Percentiles rank a stretch among this genome's conserved stretches.
Conservation (phyloP, 306 rosid species). For the Acacia melanoxylon region DNA sequence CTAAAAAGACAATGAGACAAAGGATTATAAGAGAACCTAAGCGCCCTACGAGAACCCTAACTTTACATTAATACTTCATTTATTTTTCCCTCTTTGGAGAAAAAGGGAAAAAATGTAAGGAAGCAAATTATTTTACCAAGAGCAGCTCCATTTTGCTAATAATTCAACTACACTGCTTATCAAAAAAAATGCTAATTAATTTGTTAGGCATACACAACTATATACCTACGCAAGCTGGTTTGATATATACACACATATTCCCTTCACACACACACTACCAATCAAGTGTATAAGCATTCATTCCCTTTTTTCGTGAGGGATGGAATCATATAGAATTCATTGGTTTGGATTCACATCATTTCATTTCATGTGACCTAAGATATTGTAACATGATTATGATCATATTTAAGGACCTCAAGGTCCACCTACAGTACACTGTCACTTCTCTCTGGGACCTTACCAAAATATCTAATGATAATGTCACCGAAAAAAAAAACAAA, state of each 20-base stretch:
- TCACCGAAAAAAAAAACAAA: neutral
- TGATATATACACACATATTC: neutral
- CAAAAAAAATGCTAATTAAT: too few species aligned
- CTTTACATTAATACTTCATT: neutral
- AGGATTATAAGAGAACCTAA: too few species aligned
- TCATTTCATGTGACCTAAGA: neutral
- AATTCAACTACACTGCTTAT: neutral
- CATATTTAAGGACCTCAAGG: neutral
- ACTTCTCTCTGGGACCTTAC: too few species aligned
- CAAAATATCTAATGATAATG: neutral
- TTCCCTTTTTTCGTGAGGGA: neutral
- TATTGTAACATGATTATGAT: neutral
- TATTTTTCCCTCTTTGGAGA: neutral
- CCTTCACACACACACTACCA: neutral
- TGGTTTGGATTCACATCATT: neutral
- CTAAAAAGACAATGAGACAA: too few species aligned
- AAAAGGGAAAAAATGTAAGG: too few species aligned
- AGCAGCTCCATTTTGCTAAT: neutral
- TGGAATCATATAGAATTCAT: conserved; percentile 8
- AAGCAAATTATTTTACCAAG: neutral
- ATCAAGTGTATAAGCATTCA: neutral
- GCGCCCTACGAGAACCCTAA: neutral
- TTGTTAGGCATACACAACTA: neutral
- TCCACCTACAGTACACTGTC: neutral
- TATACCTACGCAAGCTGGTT: neutral